Conservation (phyloP, 2,329 filamentous ascomycete species). For the Nothomitra cinnamomea region DNA sequence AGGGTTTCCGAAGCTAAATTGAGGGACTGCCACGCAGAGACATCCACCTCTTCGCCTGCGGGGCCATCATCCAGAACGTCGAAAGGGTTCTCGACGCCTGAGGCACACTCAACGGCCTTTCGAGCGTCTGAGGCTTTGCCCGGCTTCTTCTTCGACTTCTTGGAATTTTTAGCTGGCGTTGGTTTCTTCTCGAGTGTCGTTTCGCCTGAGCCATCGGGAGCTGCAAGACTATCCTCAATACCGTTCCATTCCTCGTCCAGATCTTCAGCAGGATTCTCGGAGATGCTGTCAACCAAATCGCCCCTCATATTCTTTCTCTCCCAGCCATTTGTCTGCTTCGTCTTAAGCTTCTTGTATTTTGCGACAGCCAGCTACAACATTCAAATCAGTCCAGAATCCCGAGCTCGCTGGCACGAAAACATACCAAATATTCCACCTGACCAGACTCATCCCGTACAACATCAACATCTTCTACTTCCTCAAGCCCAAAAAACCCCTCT, state of each 20-base stretch:
- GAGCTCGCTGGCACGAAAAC: neutral
- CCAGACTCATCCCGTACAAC: slow-evolving; percentile 48
- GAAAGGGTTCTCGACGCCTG: slow-evolving; percentile 26
- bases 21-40: slow-evolving; percentile 63
- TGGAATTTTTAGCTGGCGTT: slow-evolving; percentile 14
- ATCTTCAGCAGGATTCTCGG: slow-evolving; percentile 13
- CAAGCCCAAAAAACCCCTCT: slow-evolving; percentile 83
- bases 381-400: slow-evolving; percentile 6
- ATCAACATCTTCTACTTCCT: slow-evolving; percentile 84
- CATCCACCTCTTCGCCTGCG: slow-evolving; percentile 28
- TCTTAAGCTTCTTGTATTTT: slow-evolving; percentile 22
- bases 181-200: slow-evolving; percentile 13
- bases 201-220: slow-evolving; percentile 7
- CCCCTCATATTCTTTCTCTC: slow-evolving; percentile 5
- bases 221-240: neutral
- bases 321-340: slow-evolving; percentile 17
- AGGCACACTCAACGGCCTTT: slow-evolving; percentile 13
- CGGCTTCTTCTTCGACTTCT: slow-evolving; percentile 16
- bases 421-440: slow-evolving; percentile 26
- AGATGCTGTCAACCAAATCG: too few relatives aligned
- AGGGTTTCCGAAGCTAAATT: slow-evolving; percentile 56
- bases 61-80: slow-evolving; percentile 27
- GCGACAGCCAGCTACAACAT: slow-evolving; percentile 12
- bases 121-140: slow-evolving; percentile 14
- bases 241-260: slow-evolving; percentile 14